Conservation (phyloP, 768 basidiomycete genomes). For the Suillus subaureus region DNA sequence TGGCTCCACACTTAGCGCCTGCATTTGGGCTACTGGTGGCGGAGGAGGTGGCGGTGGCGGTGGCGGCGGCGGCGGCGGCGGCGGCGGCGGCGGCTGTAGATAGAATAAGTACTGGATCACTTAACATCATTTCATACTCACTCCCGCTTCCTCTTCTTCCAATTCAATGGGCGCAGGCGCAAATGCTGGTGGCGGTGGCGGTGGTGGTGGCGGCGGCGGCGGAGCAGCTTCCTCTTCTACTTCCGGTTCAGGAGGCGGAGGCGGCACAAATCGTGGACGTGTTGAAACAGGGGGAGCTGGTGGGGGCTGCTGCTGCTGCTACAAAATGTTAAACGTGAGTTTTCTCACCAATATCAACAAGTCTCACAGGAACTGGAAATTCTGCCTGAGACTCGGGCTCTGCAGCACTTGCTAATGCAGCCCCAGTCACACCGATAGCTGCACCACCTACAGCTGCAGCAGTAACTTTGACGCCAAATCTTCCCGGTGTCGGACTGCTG, state of each 20-base stretch:
- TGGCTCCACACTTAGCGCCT: slow-evolving; percentile 29
- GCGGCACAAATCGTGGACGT: slow-evolving; percentile 23
- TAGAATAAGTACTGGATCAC: slow-evolving; percentile 17
- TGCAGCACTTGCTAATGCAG: slow-evolving; percentile 23
- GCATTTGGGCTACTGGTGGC: slow-evolving; percentile 39
- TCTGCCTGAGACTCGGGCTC: slow-evolving; percentile 35
- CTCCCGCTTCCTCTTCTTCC: slow-evolving; percentile 18
- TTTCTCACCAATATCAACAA: slow-evolving; percentile 3
- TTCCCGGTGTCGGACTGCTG: slow-evolving; percentile 43
- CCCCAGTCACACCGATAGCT: slow-evolving; percentile 32
- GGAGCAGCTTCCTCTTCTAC: slow-evolving; percentile 22
- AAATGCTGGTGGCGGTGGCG: slow-evolving; percentile 35
- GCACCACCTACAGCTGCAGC: slow-evolving; percentile 35
- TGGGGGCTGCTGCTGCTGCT: slow-evolving; percentile 35
- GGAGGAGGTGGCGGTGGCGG: slow-evolving; percentile 51
- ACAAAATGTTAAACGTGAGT: background rate
- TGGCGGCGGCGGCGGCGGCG: slow-evolving; percentile 26
- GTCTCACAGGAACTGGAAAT: slow-evolving; percentile 30
- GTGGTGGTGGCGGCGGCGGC: slow-evolving; percentile 28
- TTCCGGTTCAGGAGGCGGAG: slow-evolving; percentile 17
- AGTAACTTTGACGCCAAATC: slow-evolving; percentile 33
- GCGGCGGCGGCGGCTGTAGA: slow-evolving; percentile 37
- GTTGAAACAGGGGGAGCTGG: slow-evolving; percentile 23
- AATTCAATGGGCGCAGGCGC: slow-evolving; percentile 32
- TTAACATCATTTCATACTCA: background rate